Base-by-base conservation (phyloP, 176 grass and related monocot genomes). In the Avena atlantica region DNA sequence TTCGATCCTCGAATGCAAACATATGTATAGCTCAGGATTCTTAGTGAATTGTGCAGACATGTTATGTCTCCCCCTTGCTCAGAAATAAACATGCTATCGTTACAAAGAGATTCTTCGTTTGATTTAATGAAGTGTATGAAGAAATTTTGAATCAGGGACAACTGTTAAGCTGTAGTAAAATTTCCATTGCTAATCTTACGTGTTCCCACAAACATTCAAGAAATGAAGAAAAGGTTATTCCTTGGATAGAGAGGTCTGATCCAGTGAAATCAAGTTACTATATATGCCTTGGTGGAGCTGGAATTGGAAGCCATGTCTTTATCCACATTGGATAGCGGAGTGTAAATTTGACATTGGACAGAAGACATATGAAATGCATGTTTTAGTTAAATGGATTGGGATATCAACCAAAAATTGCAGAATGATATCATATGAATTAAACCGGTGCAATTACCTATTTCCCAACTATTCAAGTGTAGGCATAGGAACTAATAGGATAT, bases 41-140 rank as follows among this genome's bases (percentile, higher is more conserved):
- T 84, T 57, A 51, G 24, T 85, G 58, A 62, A 85, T 25, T 51
- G 42, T 50, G 12, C 58, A 64, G 44, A 36, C 21, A 61, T 61
- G 47, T 23, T 13, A 75, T 25, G 5, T 31, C 36, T 17, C 14
- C 21, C 53, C 20, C 8, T 82, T 71, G 15, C 13, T 65, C 15
- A 5, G 19, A 24, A 3, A 84, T 74, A 44, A 58, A 84, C 51
- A 47, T 73, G 44, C 4, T 13, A 61, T 10, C 56, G 60, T 9
- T 23, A 61, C 34, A 21, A 42, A 31, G 36, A 79, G 11, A 20
- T 59, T 14, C 21, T 9, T 3, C 4, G 50, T 50, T 47, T 17
- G 6, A 75, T 47, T 14, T 15, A 47, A 8, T 74, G 3, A 73
- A 84, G 21, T 29, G 14, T 25, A 34, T 31, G 36, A 75, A 63